These are phyloP conservation scores for Taphrina flavorubra DNA, from an alignment of 1,139 yeast species.

Conservation along the genomic window DNA sequence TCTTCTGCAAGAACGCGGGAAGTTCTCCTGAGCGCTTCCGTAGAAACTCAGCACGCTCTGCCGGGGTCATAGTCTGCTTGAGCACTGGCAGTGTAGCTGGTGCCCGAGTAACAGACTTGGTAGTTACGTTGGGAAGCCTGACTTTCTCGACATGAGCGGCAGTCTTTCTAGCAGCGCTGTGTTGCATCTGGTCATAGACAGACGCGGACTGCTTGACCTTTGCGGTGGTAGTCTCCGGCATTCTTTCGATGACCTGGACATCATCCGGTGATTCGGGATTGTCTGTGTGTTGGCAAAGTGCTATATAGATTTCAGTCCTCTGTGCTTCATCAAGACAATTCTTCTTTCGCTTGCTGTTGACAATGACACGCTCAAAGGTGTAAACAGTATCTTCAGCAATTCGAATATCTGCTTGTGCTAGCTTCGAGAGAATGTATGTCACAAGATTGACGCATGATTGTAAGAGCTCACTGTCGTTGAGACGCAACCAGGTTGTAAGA, in stretches of 20 bases:
- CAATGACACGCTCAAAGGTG: constrained; percentile 66
- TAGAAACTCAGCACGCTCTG: constrained; percentile 31
- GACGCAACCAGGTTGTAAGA: constrained; percentile 65
- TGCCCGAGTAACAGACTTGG: constrained; percentile 14
- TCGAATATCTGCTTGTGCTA: constrained; percentile 59
- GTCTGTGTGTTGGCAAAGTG: constrained; percentile 43
- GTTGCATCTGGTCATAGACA: constrained; percentile 31
- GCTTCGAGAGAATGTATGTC: constrained; percentile 64
- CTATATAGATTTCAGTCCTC: constrained; percentile 46
- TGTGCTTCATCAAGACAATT: constrained; percentile 52
- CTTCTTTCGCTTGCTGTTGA: constrained; percentile 67
- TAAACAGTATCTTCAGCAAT: constrained; percentile 61
- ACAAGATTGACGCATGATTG: constrained; percentile 67
- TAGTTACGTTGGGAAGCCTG: constrained; percentile 14
- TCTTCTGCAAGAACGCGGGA: constrained; percentile 19
- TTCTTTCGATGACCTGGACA: background rate
- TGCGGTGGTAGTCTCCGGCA: background rate
- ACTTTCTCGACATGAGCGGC: constrained; percentile 9
- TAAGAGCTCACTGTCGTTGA: constrained; percentile 77
- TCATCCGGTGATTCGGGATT: constrained; percentile 32
- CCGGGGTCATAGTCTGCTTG: constrained; percentile 21
- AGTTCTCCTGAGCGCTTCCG: constrained; percentile 34
- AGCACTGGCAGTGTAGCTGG: background rate
- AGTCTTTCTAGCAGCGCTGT: constrained; percentile 17
- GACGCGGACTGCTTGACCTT: constrained; percentile 6